A percentile compares a stretch with the other conserved stretches of the same genome.
phyloP scores from a whole-genome alignment of 345 rosid species.

The Corchorus olitorius region DNA sequence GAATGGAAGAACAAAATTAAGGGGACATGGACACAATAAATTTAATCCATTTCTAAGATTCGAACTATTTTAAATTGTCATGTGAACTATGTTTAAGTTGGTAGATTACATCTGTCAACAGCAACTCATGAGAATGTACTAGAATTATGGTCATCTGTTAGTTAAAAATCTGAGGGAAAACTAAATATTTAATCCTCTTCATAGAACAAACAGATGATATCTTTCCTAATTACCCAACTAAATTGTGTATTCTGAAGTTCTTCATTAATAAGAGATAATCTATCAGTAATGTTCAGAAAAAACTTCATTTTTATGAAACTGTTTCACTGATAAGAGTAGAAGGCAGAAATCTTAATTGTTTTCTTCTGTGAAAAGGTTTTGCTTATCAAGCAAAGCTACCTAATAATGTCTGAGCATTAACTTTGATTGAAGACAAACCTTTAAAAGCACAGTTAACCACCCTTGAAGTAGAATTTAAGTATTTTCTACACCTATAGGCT shows the following conservation, averaged over 20 bases:
- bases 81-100: background rate
- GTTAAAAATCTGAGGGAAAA: background rate
- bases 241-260: background rate
- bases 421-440: background rate
- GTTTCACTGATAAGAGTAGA: background rate
- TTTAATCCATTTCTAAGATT: background rate
- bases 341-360: background rate
- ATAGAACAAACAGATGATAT: background rate
- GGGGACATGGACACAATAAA: background rate
- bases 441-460: background rate
- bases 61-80: background rate
- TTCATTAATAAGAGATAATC: background rate
- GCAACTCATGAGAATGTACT: background rate
- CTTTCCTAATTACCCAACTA: constrained; percentile 2
- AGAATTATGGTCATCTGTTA: background rate
- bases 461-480: background rate
- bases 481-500: background rate
- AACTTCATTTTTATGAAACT: background rate
- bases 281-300: background rate
- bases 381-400: background rate
- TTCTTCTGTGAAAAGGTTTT: background rate
- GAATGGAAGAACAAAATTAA: background rate
- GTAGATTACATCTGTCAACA: background rate
- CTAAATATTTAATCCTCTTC: background rate
- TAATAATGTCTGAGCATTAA: background rate